These are phyloP conservation scores for Tylopilus rubrobrunneus DNA, from an alignment of 768 basidiomycete genomes.

Conservation along the genomic window DNA sequence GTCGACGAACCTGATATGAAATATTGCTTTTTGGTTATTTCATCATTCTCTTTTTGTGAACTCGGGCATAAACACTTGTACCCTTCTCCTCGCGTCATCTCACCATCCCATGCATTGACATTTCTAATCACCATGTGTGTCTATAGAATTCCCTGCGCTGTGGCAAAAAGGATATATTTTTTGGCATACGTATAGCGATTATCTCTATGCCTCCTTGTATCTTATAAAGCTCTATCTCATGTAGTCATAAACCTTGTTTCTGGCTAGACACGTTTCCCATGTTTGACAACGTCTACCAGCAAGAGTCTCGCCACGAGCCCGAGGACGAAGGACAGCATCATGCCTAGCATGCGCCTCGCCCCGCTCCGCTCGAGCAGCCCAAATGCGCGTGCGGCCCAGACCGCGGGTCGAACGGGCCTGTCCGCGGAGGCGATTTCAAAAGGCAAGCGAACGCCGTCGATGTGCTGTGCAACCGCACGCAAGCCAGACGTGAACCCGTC, in stretches of 20 bases:
- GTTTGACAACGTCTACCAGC: background rate
- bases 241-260: slow-evolving; percentile 4
- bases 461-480: slow-evolving; percentile 29
- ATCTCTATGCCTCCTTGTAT: slow-evolving; percentile 2
- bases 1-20: slow-evolving; percentile 8
- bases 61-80: background rate
- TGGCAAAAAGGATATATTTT: background rate
- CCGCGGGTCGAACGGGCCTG: slow-evolving; percentile 17
- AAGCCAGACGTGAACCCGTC: slow-evolving; percentile 61
- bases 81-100: background rate
- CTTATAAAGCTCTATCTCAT: slow-evolving; percentile 1
- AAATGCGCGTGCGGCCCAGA: slow-evolving; percentile 33
- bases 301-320: slow-evolving; percentile 3
- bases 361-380: slow-evolving; percentile 38
- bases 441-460: slow-evolving; percentile 33
- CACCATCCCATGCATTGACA: background rate
- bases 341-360: slow-evolving; percentile 29
- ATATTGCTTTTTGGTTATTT: background rate
- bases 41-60: background rate
- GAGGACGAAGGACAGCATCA: slow-evolving; percentile 16
- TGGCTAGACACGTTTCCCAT: background rate
- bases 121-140: slow-evolving; percentile 1
- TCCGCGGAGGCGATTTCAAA: slow-evolving; percentile 44
- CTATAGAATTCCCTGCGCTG: background rate
- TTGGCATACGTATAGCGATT: background rate